phyloP scores from a whole-genome alignment of 2,329 filamentous ascomycete species.

The Neofusicoccum umdonicola region DNA sequence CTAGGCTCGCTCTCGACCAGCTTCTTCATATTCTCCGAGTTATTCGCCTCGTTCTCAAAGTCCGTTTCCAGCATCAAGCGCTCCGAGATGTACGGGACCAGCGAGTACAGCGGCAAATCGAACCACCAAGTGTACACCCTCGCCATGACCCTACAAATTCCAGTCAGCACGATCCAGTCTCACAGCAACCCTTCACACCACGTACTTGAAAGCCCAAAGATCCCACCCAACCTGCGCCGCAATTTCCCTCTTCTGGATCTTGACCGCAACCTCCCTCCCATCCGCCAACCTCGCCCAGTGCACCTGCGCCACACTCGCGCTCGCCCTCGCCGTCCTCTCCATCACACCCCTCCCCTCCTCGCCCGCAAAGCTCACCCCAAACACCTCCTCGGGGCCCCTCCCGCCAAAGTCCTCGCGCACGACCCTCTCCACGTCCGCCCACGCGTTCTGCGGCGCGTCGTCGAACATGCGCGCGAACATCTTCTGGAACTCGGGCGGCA shows the following conservation, averaged over 20 bases:
- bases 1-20: conserved; percentile 74
- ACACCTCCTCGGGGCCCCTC: conserved; percentile 81
- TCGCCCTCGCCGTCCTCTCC: conserved; percentile 71
- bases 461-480: conserved; percentile 99
- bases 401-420: conserved; percentile 86
- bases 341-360: conserved; percentile 63
- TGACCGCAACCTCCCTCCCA: conserved; percentile 88
- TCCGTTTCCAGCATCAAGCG: conserved; percentile 92
- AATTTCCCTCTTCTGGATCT: conserved; percentile 96
- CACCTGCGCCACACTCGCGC: conserved; percentile 92
- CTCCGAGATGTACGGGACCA: conserved; percentile 91
- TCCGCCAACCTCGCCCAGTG: conserved; percentile 88
- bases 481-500: conserved; percentile 90
- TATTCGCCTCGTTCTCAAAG: conserved; percentile 86
- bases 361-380: conserved; percentile 78
- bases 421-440: conserved; percentile 80
- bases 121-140: conserved; percentile 84
- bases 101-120: conserved; percentile 84
- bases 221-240: conserved; percentile 89
- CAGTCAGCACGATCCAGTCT: conserved; percentile 1
- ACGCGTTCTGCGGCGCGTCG: conserved; percentile 89
- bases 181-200: background rate
- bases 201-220: conserved; percentile 87
- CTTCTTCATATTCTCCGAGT: conserved; percentile 78
- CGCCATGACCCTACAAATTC: conserved; percentile 63